Conservation (phyloP, 805 yeast species). For the Wickerhamiella qilinensis region DNA sequence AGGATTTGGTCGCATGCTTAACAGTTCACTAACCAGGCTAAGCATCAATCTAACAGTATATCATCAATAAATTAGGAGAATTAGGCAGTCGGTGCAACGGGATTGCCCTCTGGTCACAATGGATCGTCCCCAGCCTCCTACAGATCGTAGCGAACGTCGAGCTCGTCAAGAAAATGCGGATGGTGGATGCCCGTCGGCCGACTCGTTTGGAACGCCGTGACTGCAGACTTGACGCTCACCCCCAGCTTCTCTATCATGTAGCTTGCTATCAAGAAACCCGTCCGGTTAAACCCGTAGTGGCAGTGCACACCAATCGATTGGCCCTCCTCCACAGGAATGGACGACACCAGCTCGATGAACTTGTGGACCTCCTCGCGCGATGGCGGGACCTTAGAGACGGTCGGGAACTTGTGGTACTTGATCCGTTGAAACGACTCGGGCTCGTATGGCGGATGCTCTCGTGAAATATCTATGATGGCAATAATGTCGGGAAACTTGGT, state of each 20-base stretch:
- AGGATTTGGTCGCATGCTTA: too few species aligned
- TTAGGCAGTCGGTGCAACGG: too few species aligned
- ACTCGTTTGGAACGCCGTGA: conserved; percentile 39
- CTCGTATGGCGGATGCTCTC: conserved; percentile 49
- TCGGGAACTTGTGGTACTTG: conserved; percentile 53
- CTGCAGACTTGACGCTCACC: conserved; percentile 46
- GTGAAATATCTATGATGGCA: conserved; percentile 53
- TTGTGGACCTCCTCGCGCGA: conserved; percentile 40
- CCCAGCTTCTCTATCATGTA: conserved; percentile 45
- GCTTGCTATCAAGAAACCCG: conserved; percentile 58
- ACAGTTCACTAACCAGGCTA: too few species aligned
- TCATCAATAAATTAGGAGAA: too few species aligned
- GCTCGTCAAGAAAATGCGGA: conserved; percentile 58
- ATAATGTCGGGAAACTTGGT: conserved; percentile 31
- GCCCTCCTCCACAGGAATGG: conserved; percentile 19
- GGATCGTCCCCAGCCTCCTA: too few species aligned
- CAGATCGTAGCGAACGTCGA: conserved; percentile 41
- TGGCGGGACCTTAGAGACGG: conserved; percentile 65
- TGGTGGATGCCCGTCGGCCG: conserved; percentile 63
- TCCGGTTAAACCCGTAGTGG: conserved; percentile 68
- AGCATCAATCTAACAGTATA: too few species aligned
- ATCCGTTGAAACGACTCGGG: conserved; percentile 39
- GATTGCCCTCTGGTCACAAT: too few species aligned
- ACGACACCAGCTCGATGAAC: conserved; percentile 39
- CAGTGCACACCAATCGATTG: conserved; percentile 54